Evolutionary conservation across 345 rosid genomes (phyloP).

Genomic region (Heritiera littoralis): DNA sequence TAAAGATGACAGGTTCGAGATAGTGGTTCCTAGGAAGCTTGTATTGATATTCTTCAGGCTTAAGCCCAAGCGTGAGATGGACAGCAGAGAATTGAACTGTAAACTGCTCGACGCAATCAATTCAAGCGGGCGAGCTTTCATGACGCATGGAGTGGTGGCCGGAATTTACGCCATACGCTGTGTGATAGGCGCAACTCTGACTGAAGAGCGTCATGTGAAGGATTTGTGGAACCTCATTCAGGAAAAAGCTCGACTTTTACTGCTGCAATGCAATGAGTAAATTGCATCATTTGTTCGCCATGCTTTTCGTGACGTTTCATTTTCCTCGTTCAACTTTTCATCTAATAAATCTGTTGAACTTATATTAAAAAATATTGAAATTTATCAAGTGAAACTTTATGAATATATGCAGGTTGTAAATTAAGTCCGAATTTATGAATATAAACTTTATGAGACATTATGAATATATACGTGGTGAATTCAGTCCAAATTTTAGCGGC

Average conservation of each 20-base stretch:
- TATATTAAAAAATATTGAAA: no score
- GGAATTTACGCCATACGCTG: constrained; percentile 22
- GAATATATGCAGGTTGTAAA: no score
- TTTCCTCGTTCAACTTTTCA: no score
- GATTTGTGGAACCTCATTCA: constrained; percentile 32
- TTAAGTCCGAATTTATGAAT: no score
- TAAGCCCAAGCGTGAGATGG: background rate
- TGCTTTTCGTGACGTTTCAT: no score
- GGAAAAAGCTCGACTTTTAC: constrained; percentile 12
- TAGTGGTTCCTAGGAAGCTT: constrained; percentile 37
- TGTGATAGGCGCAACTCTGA: constrained; percentile 24
- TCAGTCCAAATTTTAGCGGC: no score
- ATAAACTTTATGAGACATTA: no score
- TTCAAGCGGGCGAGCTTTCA: constrained; percentile 29
- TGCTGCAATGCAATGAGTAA: background rate
- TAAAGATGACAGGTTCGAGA: constrained; percentile 43
- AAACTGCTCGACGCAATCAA: constrained; percentile 26
- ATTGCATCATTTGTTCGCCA: background rate
- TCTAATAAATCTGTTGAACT: no score
- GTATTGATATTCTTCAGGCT: constrained; percentile 43
- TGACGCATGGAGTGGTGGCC: constrained; percentile 25
- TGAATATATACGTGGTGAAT: no score
- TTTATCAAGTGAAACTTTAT: no score
- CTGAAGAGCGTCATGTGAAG: constrained; percentile 24
- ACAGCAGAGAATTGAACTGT: constrained; percentile 12